Conservation (phyloP, 257 asterid species). For the Solanum peruvianum region DNA sequence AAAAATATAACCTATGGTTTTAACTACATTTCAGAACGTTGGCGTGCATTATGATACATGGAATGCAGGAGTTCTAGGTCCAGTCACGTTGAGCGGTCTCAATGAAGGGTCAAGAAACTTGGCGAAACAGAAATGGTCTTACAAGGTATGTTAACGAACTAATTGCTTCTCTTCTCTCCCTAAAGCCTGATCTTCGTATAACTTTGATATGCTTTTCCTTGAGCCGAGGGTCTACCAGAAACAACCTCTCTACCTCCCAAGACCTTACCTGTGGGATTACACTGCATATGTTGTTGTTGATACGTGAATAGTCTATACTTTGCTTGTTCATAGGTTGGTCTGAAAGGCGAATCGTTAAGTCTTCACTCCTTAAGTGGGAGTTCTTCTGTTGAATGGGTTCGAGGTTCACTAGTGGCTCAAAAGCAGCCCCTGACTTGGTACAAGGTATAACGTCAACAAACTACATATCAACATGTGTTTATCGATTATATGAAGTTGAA, state of each 20-base stretch:
- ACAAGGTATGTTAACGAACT: slow-evolving; percentile 36
- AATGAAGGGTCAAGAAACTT: slow-evolving; percentile 72
- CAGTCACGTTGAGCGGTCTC: slow-evolving; percentile 62
- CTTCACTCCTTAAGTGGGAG: slow-evolving; percentile 51
- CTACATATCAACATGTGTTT: neutral
- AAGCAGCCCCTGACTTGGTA: slow-evolving; percentile 94
- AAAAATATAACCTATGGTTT: neutral
- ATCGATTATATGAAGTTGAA: neutral
- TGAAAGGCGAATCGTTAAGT: slow-evolving; percentile 58
- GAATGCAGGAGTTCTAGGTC: slow-evolving; percentile 87
- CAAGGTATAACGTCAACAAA: slow-evolving; percentile 30
- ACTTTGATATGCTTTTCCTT: neutral
- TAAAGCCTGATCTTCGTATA: neutral
- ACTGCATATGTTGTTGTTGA: neutral
- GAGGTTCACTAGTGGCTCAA: slow-evolving; percentile 47
- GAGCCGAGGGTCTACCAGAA: neutral
- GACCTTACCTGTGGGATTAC: neutral
- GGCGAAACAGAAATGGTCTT: slow-evolving; percentile 73
- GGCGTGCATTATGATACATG: slow-evolving; percentile 73
- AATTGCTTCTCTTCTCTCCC: neutral
- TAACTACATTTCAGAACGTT: slow-evolving; percentile 45
- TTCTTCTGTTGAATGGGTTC: slow-evolving; percentile 63
- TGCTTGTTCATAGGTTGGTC: slow-evolving; percentile 47
- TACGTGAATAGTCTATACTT: neutral
- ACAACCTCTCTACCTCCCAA: neutral